Evolutionary conservation across 495 filamentous ascomycete species (phyloP), one percentile per base, ranked within the genome.

Genomic region (Penicillium maclennaniae): DNA sequence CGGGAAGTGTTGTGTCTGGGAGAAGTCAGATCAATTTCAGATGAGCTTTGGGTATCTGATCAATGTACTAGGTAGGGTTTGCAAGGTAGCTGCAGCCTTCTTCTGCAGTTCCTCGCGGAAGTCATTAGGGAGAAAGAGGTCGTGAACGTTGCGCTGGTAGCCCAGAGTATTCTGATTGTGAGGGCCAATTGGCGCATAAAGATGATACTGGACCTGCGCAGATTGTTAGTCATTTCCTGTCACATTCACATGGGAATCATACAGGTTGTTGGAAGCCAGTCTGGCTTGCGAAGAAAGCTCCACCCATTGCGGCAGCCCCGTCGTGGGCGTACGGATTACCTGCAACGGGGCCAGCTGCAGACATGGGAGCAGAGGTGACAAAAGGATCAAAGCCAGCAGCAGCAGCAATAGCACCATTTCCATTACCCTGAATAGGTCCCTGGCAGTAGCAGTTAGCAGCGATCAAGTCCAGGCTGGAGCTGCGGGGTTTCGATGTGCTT

Each of bases 101-200:
- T 88, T 88, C 58, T 95, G 90, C 38, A 97, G 71, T 17, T 95
- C 89, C 74, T 96, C 90, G 51, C 95, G 79, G 16, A 95, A 67
- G 38, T 86, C 81, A 54, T 91, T 89, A 1, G 89, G 83, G 31
- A 97, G 84, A 66, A 97, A 97, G 47, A 97, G 86, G 65, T 96
- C 90, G 63, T 92, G 88, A 10, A 87, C 85, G 52, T 83, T 84
- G 47, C 87, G 82, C 64, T 97, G 91, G 70, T 93, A 95, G 3
- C 84, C 82, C 48, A 87, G 76, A 14, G 91, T 76, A 53, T 86
- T 88, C 62, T 90, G 84, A 53, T 82, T 83, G 61, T 91, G 85
- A 7, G 90, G 84, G n/a, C 89, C 89, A 53, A 88, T 77, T 0
- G 91, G 90, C 19, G 90, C 88, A 64, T 97, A 98, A 7, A 96